Evolutionary conservation across 495 filamentous ascomycete species (phyloP), one percentile per base, ranked within the genome.

Genomic region (Friedmanniomyces simplex): DNA sequence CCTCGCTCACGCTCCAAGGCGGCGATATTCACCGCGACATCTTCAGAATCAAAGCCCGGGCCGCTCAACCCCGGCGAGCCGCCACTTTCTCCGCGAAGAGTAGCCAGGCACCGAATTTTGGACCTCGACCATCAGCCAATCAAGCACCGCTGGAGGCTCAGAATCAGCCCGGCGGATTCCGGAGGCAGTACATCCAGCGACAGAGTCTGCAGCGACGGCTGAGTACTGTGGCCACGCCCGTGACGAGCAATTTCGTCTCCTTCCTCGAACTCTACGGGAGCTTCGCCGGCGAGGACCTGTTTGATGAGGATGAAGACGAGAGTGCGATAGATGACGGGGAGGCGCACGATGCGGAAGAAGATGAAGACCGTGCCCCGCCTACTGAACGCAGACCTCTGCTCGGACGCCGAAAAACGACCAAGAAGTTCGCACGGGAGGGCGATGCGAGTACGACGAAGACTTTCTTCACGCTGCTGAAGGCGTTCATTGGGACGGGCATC

Each of bases 261-360:
- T 88, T 86, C 59, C 73, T 88, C 12, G 81, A 84, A 46, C 67
- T 87, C 6, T 88, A 87, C 65, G 84, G 83, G 0, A 78, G 75
- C 49, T 88, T 88, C 65, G 84, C 84, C 0, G 84, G 84, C 7
- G 84, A 88, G 62, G 83, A 87, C 56, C 74, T 88, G 13, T 78
- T 71, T 2, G 84, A 87, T 46, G 78, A 37, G 20, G 63, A 65
- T 39, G 54, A 55, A 16, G 65, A 66, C 41, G 68, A 70, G 4
- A 78, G 83, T 37, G 82, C 86, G 50, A 75, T 72, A 21, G 67
- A 75, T 16, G 54, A 68, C 5, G 73, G 70, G 0, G 72, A 32
- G 28, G 10, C 28, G 28, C 28, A 32, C 28, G 28, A 32, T 32
- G 28, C 4, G 10, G 28, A 69, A 11, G 75, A 74, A 2, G 65